Base-by-base conservation (phyloP, 2,329 filamentous ascomycete species). In the Ophiocordyceps camponoti-floridani region DNA sequence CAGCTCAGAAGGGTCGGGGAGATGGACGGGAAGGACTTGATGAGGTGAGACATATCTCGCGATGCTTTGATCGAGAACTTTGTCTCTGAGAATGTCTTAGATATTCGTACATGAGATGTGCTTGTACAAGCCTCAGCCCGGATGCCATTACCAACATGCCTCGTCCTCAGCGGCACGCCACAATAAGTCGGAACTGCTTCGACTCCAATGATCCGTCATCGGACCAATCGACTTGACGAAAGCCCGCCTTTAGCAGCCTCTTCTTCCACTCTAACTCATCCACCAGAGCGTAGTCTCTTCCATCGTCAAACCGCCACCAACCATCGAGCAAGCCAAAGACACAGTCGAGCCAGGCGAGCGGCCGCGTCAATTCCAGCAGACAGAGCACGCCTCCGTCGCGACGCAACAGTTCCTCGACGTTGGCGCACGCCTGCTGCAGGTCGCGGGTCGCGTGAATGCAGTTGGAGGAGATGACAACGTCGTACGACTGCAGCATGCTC, bases 401-500 rank as follows among this genome's bases (percentile, higher is more conserved):
- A 9, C 50, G 51, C 1, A 65, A 47, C 40, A 60, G 45, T 4
- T 42, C 43, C 8, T 42, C 16, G 11, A 51, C 52, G 27, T 62
- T 54, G 0, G 26, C n/a, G 2, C 49, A 42, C 0, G 58, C 57
- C 0, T 42, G n/a, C 1, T 23, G 40, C 1, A 61, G 47, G 40
- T 53, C 48, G 0, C 41, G 41, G 0, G 61, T 64, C 0, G 62
- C 61, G 44, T 66, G 63, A 8, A 65, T 52, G 42, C 56, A 58
- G 44, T 65, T 65, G 2, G 56, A 56, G 0, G 59, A 53, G 7
- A 66, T 43, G 14, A 65, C 51, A 12, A 61, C 31, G 41, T 65
- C 53, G 40, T 52, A 60, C 4, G 41, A 42, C 4, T 49, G 50
- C 1, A 41, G 14, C 3, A 54, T 40, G 4, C 51, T 43, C 0